These are phyloP conservation scores for Naganishia vaughanmartiniae DNA, from an alignment of 768 basidiomycete genomes.

Conservation along the genomic window DNA sequence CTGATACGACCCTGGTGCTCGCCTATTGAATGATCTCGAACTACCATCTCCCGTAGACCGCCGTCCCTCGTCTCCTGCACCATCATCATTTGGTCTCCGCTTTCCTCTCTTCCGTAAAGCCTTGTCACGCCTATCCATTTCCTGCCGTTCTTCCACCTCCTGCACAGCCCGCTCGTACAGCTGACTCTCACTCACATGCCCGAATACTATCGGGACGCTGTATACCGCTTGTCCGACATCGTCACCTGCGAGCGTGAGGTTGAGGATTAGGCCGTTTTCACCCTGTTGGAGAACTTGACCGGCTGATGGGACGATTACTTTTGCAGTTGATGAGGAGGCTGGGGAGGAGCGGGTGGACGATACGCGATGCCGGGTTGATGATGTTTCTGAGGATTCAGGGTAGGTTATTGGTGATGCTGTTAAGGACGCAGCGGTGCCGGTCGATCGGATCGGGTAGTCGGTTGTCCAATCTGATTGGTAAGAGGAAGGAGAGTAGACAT, in stretches of 20 bases:
- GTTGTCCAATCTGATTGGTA: not conserved
- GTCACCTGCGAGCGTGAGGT: slow-evolving; percentile 29
- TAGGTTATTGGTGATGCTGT: not conserved
- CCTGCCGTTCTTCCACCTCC: not conserved
- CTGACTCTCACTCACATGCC: slow-evolving; percentile 35
- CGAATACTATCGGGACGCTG: slow-evolving; percentile 41
- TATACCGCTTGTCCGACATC: slow-evolving; percentile 37
- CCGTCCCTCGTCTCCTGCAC: not conserved
- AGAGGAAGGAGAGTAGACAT: slow-evolving; percentile 10
- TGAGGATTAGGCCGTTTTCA: slow-evolving; percentile 29
- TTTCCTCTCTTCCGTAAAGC: not conserved
- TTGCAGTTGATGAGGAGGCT: slow-evolving; percentile 1
- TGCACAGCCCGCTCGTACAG: not conserved
- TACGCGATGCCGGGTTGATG: not conserved
- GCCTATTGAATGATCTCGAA: not conserved
- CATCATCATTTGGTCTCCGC: not conserved
- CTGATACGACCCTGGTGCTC: slow-evolving; percentile 37
- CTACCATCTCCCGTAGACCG: not conserved
- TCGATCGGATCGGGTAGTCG: not conserved
- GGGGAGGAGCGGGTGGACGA: not conserved
- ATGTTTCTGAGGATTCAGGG: not conserved
- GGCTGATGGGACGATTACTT: slow-evolving; percentile 20
- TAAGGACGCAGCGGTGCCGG: not conserved
- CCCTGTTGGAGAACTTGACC: slow-evolving; percentile 23
- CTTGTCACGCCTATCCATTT: not conserved